Evolutionary conservation across 2,329 filamentous ascomycete genomes (phyloP).

Genomic region (Fusarium sp.): DNA sequence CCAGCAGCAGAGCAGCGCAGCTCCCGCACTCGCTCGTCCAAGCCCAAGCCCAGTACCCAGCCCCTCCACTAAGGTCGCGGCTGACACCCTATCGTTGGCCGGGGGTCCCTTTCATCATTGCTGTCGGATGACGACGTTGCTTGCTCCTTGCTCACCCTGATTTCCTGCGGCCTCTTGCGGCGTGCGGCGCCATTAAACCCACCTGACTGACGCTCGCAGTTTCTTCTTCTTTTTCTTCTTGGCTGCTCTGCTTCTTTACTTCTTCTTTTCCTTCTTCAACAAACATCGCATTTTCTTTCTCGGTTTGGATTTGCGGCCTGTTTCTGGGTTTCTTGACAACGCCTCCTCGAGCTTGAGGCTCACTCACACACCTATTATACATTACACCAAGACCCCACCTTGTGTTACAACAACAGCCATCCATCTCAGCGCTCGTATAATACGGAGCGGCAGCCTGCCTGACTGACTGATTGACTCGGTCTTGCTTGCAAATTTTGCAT

Average conservation of each 20-base stretch:
- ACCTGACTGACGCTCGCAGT: conserved; percentile 42
- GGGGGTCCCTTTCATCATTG: conserved; percentile 41
- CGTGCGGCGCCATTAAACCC: conserved; percentile 42
- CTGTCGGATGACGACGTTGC: conserved; percentile 46
- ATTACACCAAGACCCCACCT: conserved; percentile 27
- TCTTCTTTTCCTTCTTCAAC: conserved; percentile 24
- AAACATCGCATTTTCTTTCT: conserved; percentile 27
- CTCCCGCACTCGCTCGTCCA: neutral
- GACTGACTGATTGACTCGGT: conserved; percentile 23
- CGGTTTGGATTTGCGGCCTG: conserved; percentile 15
- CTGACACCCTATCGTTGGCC: conserved; percentile 41
- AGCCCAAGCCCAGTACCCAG: conserved; percentile 20
- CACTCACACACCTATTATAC: conserved; percentile 10
- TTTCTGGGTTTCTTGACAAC: conserved; percentile 13
- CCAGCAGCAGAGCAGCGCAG: conserved; percentile 9
- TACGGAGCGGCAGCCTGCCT: conserved; percentile 17
- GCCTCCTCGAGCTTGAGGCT: conserved; percentile 29
- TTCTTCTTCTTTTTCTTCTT: conserved; percentile 20
- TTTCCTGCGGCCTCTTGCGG: conserved; percentile 36
- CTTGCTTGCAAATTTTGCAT: conserved; percentile 9
- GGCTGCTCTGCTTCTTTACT: conserved; percentile 4
- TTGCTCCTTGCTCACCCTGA: conserved; percentile 40
- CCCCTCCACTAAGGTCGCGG: conserved; percentile 43
- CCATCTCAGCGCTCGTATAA: conserved; percentile 9
- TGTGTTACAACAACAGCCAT: conserved; percentile 28